Evolutionary conservation across 2,329 filamentous ascomycete genomes (phyloP).

Genomic region (Talaromyces sp.): DNA sequence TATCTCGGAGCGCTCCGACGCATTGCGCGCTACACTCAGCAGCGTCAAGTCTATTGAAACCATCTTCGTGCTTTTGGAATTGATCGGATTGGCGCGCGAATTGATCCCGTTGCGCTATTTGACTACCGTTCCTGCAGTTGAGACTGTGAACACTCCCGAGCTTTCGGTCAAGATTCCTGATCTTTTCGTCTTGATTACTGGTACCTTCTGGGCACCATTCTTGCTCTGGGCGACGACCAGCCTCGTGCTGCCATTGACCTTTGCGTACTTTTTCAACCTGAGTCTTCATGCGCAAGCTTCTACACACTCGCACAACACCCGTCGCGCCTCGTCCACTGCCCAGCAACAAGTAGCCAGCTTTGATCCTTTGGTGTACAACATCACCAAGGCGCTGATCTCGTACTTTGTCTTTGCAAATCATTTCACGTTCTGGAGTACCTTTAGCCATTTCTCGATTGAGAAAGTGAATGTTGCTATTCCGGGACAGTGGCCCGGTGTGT

Average conservation of each 20-base stretch:
- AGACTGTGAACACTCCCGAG: constrained; percentile 54
- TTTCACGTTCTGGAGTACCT: constrained; percentile 39
- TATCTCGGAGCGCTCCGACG: constrained; percentile 51
- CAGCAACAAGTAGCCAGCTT: constrained; percentile 42
- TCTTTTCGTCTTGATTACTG: constrained; percentile 71
- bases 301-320: constrained; percentile 26
- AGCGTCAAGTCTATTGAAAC: constrained; percentile 67
- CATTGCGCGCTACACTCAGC: constrained; percentile 66
- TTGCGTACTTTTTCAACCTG: constrained; percentile 90
- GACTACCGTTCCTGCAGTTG: constrained; percentile 66
- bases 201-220: constrained; percentile 79
- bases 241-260: constrained; percentile 64
- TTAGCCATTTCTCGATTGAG: constrained; percentile 34
- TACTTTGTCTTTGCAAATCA: constrained; percentile 71
- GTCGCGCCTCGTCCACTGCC: constrained; percentile 23
- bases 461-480: constrained; percentile 39
- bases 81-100: constrained; percentile 64
- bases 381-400: constrained; percentile 77
- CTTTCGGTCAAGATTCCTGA: constrained; percentile 71
- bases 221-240: constrained; percentile 73
- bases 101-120: constrained; percentile 69
- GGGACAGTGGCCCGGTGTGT: constrained; percentile 38
- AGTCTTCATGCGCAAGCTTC: constrained; percentile 50
- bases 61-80: constrained; percentile 66
- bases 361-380: constrained; percentile 87